phyloP scores from a whole-genome alignment of 140 eudicot species.

The Senecio squalidus region DNA sequence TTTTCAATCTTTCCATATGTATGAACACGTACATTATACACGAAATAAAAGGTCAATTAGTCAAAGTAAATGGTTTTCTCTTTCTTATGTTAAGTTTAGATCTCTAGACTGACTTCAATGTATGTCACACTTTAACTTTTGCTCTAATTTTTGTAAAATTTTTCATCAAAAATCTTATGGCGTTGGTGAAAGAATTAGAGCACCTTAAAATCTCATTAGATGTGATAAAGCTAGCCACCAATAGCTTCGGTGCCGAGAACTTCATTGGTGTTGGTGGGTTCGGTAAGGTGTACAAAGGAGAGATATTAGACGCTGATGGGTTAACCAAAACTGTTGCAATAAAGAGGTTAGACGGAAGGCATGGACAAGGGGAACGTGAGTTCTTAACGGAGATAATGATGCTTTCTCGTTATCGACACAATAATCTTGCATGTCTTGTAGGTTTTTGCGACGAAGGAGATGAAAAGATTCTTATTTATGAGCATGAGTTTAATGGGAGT shows the following conservation, averaged over 20 bases:
- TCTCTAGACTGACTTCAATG: no score
- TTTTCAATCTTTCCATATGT: background rate
- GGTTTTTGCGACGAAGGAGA: slow-evolving; percentile 18
- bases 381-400: slow-evolving; percentile 24
- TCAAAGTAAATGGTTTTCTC: slow-evolving; percentile 3
- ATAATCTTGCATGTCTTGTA: slow-evolving; percentile 19
- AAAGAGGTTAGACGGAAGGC: slow-evolving; percentile 18
- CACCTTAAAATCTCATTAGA: slow-evolving; percentile 19
- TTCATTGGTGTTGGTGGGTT: slow-evolving; percentile 26
- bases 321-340: background rate
- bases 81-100: no score
- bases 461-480: slow-evolving; percentile 29
- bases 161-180: background rate
- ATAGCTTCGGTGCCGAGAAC: slow-evolving; percentile 7
- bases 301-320: background rate
- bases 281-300: slow-evolving; percentile 28
- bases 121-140: background rate
- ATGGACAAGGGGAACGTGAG: slow-evolving; percentile 29
- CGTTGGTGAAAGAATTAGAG: slow-evolving; percentile 9
- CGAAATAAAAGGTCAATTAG: no score
- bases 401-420: slow-evolving; percentile 25
- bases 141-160: background rate
- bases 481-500: slow-evolving; percentile 23
- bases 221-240: slow-evolving; percentile 19
- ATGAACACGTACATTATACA: background rate